A percentile compares a stretch with the other conserved stretches of the same genome.
These are phyloP conservation scores for Orbilia brochopaga DNA, from an alignment of 2,329 filamentous ascomycete species.

Conservation along the genomic window DNA sequence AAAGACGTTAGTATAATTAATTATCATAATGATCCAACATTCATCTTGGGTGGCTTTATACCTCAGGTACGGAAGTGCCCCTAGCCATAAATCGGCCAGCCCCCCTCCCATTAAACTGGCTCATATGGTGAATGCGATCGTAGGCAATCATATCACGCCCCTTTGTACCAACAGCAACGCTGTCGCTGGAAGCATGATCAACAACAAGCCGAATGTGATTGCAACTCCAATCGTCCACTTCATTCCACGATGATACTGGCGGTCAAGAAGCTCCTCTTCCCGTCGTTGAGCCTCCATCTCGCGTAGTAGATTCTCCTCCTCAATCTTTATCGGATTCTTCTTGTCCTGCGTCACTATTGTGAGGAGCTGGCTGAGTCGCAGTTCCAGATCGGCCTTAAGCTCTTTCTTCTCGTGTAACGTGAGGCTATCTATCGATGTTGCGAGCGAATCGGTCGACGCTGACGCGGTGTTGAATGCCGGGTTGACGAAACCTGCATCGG, in stretches of 20 bases:
- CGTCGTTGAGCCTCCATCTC: constrained; percentile 40
- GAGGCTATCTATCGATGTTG: constrained; percentile 35
- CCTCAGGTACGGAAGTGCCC: no score
- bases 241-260: constrained; percentile 41
- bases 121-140: no score
- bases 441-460: constrained; percentile 37
- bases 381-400: constrained; percentile 40
- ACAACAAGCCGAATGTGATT: constrained; percentile 37
- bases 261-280: constrained; percentile 30
- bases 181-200: constrained; percentile 44
- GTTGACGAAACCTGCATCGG: constrained; percentile 32
- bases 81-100: no score
- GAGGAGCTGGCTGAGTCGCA: constrained; percentile 40
- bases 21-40: no score
- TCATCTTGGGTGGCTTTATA: no score
- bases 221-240: constrained; percentile 49
- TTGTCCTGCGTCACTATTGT: constrained; percentile 43
- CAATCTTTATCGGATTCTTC: constrained; percentile 39
- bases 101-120: no score
- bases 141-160: constrained; percentile 44
- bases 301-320: constrained; percentile 35
- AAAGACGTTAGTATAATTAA: no score
- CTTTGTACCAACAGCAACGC: constrained; percentile 38
- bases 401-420: constrained; percentile 44
- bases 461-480: constrained; percentile 35